Evolutionary conservation across 768 basidiomycete genomes (phyloP).

Genomic region (Tephrocybe sp.): DNA sequence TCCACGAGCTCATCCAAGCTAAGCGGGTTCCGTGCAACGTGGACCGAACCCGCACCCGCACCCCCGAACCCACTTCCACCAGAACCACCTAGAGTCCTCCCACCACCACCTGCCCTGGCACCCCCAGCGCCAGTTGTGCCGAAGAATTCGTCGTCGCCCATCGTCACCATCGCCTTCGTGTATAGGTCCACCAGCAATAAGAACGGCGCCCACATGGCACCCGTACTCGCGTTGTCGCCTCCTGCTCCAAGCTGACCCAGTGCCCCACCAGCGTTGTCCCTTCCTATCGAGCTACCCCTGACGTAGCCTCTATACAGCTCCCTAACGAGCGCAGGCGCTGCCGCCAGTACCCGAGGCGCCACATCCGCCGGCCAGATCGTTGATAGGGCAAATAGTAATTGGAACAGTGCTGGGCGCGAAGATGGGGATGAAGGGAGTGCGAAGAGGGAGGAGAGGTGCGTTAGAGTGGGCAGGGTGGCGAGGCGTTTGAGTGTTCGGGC

Average conservation of each 20-base stretch:
- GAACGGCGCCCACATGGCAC: slow-evolving; percentile 61
- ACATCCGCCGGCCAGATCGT: slow-evolving; percentile 59
- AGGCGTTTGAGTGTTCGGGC: slow-evolving; percentile 63
- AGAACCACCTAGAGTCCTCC: not conserved
- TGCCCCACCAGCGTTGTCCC: slow-evolving; percentile 32
- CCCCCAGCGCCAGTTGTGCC: slow-evolving; percentile 26
- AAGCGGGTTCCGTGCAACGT: slow-evolving; percentile 67
- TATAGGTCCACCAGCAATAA: slow-evolving; percentile 83
- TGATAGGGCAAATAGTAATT: slow-evolving; percentile 57
- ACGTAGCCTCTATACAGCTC: slow-evolving; percentile 75
- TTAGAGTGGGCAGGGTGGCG: slow-evolving; percentile 47
- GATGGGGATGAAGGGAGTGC: slow-evolving; percentile 37
- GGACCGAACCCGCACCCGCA: not conserved
- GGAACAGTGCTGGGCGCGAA: slow-evolving; percentile 48
- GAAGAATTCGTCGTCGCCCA: slow-evolving; percentile 98
- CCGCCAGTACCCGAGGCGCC: slow-evolving; percentile 53
- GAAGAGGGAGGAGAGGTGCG: slow-evolving; percentile 60
- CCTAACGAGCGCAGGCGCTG: slow-evolving; percentile 63
- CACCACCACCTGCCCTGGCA: not conserved
- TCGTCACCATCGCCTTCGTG: slow-evolving; percentile 79
- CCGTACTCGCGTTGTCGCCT: slow-evolving; percentile 36
- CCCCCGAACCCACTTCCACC: no score
- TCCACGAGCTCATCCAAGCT: slow-evolving; percentile 76
- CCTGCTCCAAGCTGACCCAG: slow-evolving; percentile 21
- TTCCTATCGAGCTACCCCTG: slow-evolving; percentile 60